Evolutionary conservation across 352 stramenopile species (phyloP).

Genomic region (Phytophthora citricola): DNA sequence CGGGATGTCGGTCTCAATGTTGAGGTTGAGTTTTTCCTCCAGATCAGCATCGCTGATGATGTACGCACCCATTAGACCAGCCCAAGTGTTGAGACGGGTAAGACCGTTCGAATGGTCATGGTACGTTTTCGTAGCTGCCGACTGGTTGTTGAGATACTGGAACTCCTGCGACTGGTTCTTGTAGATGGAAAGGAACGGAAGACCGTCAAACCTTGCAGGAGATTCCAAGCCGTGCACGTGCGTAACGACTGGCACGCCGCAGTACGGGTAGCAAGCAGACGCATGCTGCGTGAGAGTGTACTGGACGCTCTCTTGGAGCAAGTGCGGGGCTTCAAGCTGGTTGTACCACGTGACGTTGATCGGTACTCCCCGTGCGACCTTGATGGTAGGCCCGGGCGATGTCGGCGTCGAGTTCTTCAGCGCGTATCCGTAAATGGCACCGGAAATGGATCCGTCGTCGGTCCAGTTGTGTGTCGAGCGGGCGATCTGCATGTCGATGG

Average conservation of each 20-base stretch:
- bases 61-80: constrained; percentile 58
- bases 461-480: constrained; percentile 49
- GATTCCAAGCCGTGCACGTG: constrained; percentile 66
- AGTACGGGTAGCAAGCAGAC: constrained; percentile 63
- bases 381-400: constrained; percentile 45
- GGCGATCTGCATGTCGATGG: constrained; percentile 52
- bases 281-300: constrained; percentile 35
- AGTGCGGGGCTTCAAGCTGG: constrained; percentile 39
- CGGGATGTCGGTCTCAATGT: constrained; percentile 63
- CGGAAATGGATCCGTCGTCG: constrained; percentile 35
- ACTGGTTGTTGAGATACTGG: constrained; percentile 69
- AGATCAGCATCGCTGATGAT: constrained; percentile 54
- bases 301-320: constrained; percentile 51
- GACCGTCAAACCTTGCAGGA: constrained; percentile 51
- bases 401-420: constrained; percentile 45
- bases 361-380: constrained; percentile 39
- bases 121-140: constrained; percentile 60
- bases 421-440: constrained; percentile 51
- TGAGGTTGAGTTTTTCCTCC: constrained; percentile 52
- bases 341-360: constrained; percentile 58
- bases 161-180: constrained; percentile 60
- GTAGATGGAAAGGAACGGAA: constrained; percentile 60
- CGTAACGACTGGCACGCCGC: constrained; percentile 55
- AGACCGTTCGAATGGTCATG: constrained; percentile 66
- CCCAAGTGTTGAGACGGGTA: constrained; percentile 69